phyloP scores from a whole-genome alignment of 768 basidiomycete species.

The Paxillus involutus region DNA sequence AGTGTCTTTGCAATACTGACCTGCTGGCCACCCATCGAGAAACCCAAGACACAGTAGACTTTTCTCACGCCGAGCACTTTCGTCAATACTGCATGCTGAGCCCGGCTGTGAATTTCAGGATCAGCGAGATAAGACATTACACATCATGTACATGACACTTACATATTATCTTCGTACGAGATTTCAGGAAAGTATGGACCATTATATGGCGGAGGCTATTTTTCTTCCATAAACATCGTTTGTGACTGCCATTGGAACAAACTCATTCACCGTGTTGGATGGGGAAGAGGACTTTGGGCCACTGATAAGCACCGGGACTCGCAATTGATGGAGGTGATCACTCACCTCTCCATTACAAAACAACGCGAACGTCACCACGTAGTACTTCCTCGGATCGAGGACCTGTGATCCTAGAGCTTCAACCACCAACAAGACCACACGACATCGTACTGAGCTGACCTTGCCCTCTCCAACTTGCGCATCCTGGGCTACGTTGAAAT shows the following conservation, averaged over 20 bases:
- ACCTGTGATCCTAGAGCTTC: conserved; percentile 27
- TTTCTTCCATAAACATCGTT: neutral
- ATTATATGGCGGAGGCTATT: conserved; percentile 52
- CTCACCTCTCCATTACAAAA: conserved; percentile 61
- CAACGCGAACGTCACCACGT: conserved; percentile 53
- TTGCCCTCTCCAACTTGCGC: conserved; percentile 52
- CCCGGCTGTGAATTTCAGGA: conserved; percentile 37
- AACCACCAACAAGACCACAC: neutral
- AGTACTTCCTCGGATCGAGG: conserved; percentile 53
- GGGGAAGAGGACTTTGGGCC: conserved; percentile 51
- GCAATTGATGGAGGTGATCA: neutral
- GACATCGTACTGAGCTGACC: conserved; percentile 23
- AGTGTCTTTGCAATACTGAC: conserved; percentile 11
- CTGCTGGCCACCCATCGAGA: conserved; percentile 61
- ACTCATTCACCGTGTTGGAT: conserved; percentile 51
- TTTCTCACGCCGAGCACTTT: conserved; percentile 44
- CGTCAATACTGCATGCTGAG: conserved; percentile 53
- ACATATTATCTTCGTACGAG: conserved; percentile 62
- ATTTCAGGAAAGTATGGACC: conserved; percentile 59
- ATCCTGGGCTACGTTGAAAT: conserved; percentile 37
- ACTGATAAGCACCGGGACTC: neutral
- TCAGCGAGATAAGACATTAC: neutral
- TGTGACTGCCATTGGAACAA: neutral
- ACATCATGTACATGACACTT: conserved; percentile 7
- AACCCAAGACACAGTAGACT: conserved; percentile 47